Conservation (phyloP, 768 basidiomycete species). For the Rubroboletus satanas region DNA sequence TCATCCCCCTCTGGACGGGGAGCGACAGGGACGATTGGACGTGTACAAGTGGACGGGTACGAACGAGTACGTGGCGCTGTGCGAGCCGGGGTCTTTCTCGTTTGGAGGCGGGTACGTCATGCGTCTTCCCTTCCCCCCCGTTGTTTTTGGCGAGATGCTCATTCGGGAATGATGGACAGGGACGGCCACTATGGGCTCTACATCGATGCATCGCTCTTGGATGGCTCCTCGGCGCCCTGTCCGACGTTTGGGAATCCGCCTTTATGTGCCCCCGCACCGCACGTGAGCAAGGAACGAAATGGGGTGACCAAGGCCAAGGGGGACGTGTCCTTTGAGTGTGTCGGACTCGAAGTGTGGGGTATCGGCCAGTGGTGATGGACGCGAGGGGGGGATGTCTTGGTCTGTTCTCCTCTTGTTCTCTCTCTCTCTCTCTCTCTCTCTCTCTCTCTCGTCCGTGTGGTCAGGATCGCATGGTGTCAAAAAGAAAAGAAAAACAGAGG, state of each 20-base stretch:
- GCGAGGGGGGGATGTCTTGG: no score
- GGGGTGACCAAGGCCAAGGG: conserved; percentile 32
- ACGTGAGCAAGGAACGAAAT: neutral
- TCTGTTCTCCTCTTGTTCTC: no score
- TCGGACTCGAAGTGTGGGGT: conserved; percentile 90
- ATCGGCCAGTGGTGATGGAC: conserved; percentile 33
- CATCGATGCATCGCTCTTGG: conserved; percentile 74
- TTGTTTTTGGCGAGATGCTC: neutral
- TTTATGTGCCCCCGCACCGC: conserved; percentile 46
- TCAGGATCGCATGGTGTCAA: no score
- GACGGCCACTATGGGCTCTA: conserved; percentile 89
- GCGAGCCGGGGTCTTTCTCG: conserved; percentile 74
- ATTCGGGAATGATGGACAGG: conserved; percentile 33
- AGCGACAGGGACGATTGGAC: conserved; percentile 38
- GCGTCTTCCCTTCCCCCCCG: neutral
- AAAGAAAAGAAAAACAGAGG: no score
- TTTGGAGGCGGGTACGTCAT: conserved; percentile 86
- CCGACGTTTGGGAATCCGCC: conserved; percentile 87
- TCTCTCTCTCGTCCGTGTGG: no score
- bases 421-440: no score
- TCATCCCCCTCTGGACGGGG: conserved; percentile 23
- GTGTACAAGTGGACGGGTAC: conserved; percentile 82
- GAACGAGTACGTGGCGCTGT: conserved; percentile 88
- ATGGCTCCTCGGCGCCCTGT: conserved; percentile 81
- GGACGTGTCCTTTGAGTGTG: conserved; percentile 78